A percentile compares a stretch with the other conserved stretches of the same genome.
Evolutionary conservation across 2,329 filamentous ascomycete species (phyloP).

Genomic region (Trichoderma simmonsii): DNA sequence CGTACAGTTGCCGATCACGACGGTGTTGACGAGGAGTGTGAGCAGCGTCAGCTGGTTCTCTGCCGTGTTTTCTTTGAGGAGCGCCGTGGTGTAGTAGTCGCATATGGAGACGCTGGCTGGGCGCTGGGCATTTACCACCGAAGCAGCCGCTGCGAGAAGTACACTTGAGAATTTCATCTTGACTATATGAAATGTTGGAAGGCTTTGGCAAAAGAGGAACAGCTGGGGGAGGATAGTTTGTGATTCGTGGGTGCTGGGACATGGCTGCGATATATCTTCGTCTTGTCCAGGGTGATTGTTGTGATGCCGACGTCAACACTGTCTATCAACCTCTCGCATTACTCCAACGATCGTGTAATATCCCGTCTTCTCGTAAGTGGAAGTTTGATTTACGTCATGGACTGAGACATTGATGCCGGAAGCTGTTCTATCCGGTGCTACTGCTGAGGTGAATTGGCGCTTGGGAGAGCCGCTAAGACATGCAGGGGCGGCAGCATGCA

Average conservation of each 20-base stretch:
- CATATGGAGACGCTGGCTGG: constrained; percentile 52
- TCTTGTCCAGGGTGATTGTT: background rate
- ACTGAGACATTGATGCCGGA: background rate
- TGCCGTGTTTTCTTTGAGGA: constrained; percentile 57
- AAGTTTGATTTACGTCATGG: background rate
- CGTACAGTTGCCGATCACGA: constrained; percentile 60
- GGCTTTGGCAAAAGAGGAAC: background rate
- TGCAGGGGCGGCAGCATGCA: background rate
- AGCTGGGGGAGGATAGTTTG: background rate
- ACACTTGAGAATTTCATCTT: constrained; percentile 28
- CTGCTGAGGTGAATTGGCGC: background rate
- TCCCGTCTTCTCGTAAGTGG: background rate
- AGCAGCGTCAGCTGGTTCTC: constrained; percentile 55
- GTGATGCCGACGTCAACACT: background rate
- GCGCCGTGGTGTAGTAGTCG: constrained; percentile 60
- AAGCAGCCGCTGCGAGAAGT: constrained; percentile 24
- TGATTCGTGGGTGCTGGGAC: background rate
- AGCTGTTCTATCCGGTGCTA: background rate
- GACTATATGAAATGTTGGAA: background rate
- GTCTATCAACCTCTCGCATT: background rate
- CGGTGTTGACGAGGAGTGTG: constrained; percentile 59
- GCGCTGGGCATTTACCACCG: constrained; percentile 40
- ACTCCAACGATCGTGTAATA: no score
- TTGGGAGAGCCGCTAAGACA: background rate
- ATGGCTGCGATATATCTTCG: background rate